Evolutionary conservation across 2,329 filamentous ascomycete genomes (phyloP), one percentile per base, ranked within the genome.

Genomic region (Paecilomyces fulvus): DNA sequence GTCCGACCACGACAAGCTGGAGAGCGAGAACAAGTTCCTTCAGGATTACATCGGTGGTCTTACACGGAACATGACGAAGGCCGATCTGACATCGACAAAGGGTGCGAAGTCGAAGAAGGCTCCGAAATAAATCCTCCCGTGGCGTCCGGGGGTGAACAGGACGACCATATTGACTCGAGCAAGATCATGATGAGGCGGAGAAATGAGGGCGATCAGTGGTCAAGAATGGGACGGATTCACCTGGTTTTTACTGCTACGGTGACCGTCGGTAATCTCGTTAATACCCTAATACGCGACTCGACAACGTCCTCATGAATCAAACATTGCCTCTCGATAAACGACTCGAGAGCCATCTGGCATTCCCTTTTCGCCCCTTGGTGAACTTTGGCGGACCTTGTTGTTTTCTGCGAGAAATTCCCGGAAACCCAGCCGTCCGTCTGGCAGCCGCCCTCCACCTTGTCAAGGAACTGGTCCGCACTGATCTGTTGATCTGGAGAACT

Each of bases 11-110:
- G 90, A 96, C 76, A 96, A 96, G 75, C 84, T 99, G 55, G 92
- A 97, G 73, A 94, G 83, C 72, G 92, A 96, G 73, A 99, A 99
- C 80, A 92, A 91, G 67, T 96, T 97, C 69, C 77, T 99, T 51
- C 92, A 97, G 73, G 96, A 96, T 73, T 97, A 97, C 71, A 97
- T 97, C 66, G 92, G 92, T 62, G 92, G 96, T 68, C 80, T 97
- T 55, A 97, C 96, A 83, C 89, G 90, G 66, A 85, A 83, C 55
- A 77, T 79, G 76, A 75, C 75, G 55, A 77, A 75, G 63, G 80
- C 78, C 64, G 84, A 84, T 67, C 79, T 85, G 53, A 74, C 78
- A 28, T 77, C 75, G 3, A 74, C 79, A 33, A 76, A 76, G 55
- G 78, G 79, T 54, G 74, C 75, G 33, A 82, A 81, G 66, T 72